Percentiles rank a stretch among this genome's conserved stretches.
Evolutionary conservation across 140 eudicot genomes (phyloP).

Genomic region (Flaveria floridana): DNA sequence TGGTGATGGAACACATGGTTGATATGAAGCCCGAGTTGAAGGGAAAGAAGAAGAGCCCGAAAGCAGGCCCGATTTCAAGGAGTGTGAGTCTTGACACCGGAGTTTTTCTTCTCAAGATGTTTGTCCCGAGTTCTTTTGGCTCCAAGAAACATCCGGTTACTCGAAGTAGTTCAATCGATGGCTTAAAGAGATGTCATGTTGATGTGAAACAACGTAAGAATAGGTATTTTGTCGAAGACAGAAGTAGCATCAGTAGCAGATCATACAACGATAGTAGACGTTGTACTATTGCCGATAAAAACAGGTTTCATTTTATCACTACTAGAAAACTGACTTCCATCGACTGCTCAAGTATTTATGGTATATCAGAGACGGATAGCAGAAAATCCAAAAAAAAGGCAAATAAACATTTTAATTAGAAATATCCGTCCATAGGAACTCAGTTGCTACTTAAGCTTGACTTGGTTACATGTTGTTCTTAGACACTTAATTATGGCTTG

Average conservation of each 20-base stretch:
- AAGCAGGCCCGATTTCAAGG: slow-evolving; percentile 34
- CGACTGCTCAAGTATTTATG: not conserved
- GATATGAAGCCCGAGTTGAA: slow-evolving; percentile 4
- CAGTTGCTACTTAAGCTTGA: not conserved
- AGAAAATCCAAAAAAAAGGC: not conserved
- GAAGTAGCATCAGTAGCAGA: not conserved
- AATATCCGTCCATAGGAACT: not conserved
- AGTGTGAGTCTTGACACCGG: slow-evolving; percentile 65
- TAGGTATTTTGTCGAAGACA: slow-evolving; percentile 18
- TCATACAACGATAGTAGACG: slow-evolving; percentile 21
- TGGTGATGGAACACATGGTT: slow-evolving; percentile 18
- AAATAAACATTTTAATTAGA: not conserved
- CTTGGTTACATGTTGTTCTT: not conserved
- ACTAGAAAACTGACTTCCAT: not conserved
- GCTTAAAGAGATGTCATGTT: not conserved
- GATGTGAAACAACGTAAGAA: slow-evolving; percentile 15
- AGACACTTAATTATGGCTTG: not conserved
- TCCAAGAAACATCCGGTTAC: slow-evolving; percentile 30
- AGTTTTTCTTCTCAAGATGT: slow-evolving; percentile 53
- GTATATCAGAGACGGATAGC: too few relatives aligned
- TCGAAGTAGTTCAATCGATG: slow-evolving; percentile 33
- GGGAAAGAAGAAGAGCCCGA: slow-evolving; percentile 22
- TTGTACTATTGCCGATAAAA: not conserved
- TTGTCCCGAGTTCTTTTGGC: slow-evolving; percentile 46
- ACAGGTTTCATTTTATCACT: slow-evolving; percentile 16